Conservation (phyloP, 176 grass and related monocot species). For the Carex scoparia region DNA sequence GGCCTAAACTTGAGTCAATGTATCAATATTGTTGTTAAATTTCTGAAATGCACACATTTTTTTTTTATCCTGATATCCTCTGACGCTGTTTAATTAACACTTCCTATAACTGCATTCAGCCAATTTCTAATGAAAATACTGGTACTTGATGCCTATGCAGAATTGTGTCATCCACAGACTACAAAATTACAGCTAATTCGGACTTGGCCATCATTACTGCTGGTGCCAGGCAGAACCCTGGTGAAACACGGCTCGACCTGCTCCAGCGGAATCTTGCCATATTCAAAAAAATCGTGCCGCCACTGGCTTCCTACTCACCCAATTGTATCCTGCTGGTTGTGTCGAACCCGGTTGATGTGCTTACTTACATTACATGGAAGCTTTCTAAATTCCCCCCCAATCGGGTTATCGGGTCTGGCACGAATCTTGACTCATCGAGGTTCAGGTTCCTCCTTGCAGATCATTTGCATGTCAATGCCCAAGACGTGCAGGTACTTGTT, state of each 20-base stretch:
- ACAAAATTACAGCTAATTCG: conserved; percentile 35
- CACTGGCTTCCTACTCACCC: conserved; percentile 40
- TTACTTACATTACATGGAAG: conserved; percentile 65
- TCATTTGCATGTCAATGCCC: conserved; percentile 70
- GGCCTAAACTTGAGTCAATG: neutral
- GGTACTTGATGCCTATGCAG: neutral
- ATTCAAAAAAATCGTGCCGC: conserved; percentile 53
- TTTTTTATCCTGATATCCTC: neutral
- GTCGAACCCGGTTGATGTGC: conserved; percentile 70
- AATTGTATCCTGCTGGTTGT: conserved; percentile 56
- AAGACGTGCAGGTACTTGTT: conserved; percentile 56
- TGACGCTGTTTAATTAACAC: neutral
- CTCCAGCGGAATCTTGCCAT: conserved; percentile 53
- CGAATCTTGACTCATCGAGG: conserved; percentile 67
- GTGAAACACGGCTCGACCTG: conserved; percentile 50
- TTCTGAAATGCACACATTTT: neutral
- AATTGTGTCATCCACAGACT: conserved; percentile 44
- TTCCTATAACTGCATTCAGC: neutral
- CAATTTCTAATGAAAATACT: neutral
- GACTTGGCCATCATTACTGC: conserved; percentile 70
- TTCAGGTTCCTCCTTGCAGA: conserved; percentile 61
- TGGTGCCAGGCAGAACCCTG: conserved; percentile 52
- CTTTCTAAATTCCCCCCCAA: conserved; percentile 50
- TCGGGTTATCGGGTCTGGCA: conserved; percentile 56
- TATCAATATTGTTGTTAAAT: neutral